Base-by-base conservation (phyloP, 129 eudicot species). In the Gnaphalium uliginosum region DNA sequence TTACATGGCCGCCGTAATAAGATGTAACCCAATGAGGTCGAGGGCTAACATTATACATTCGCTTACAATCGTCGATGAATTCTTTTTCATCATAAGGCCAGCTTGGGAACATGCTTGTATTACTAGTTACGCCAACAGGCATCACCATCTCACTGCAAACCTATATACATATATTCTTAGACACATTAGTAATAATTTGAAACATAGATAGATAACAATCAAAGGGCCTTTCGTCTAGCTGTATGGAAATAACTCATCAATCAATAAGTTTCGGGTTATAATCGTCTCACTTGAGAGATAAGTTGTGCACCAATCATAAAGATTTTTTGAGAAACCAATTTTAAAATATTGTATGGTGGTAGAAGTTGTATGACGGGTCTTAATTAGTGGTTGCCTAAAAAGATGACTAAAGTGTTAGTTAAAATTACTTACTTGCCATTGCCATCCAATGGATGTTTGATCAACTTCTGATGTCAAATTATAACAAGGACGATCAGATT, bases 21-120 rank as follows among this genome's bases (percentile, higher is more conserved):
- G 96, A 85, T 57, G 97, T 89, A 68, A 87, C 69, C 97, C 97
- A 89, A 68, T 87, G 89, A n/a, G 93, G 85, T 14, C 93, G 86
- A 39, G 97, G 97, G 18, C 54, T 29, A 26, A 92, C 96, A 1
- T 90, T 89, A 41, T 66, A 92, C 18, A 2, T 9, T 21, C 8
- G 19, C 23, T 29, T 63, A 74, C 97, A 92, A 1, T 71, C 7
- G 35, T 80, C 6, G 62, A 23, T 41, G 19, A n/a, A 78, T 17
- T 73, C 60, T 2, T 72, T 29, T 29, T 66, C 19, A 26, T 30
- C 39, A 29, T 81, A 92, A 62, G 90, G 87, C 21, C 81, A 57
- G 27, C 68, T 37, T 4, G 81, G 96, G 68, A 92, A 92, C 93
- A 92, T 87, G 43, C 90, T 83, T 23, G 69, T 71, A 7, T 87